phyloP scores from a whole-genome alignment of 2,329 filamentous ascomycete species.

The Diplocarpon rosae region DNA sequence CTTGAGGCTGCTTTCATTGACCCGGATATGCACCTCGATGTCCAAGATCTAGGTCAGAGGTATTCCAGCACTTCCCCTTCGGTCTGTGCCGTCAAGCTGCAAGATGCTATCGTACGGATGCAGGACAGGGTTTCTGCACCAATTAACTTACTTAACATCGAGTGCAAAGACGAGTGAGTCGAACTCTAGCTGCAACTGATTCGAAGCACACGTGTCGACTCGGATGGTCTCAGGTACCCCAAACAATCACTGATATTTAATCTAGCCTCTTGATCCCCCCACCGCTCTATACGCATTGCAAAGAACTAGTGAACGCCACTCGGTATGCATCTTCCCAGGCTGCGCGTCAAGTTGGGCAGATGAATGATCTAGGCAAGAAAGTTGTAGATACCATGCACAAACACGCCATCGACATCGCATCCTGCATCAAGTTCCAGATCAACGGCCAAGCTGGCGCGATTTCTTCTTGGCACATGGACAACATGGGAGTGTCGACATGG shows the following conservation, averaged over 20 bases:
- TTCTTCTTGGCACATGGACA: constrained; percentile 11
- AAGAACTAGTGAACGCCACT: constrained; percentile 3
- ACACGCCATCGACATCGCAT: constrained; percentile 7
- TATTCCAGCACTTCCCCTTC: constrained; percentile 1
- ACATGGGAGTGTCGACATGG: constrained; percentile 10
- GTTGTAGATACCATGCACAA: constrained; percentile 6
- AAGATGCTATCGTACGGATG: constrained; percentile 3
- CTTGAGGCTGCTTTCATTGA: constrained; percentile 4
- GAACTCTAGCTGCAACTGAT: no score
- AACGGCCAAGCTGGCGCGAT: constrained; percentile 10
- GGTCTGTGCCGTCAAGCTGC: neutral
- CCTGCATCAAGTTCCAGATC: constrained; percentile 12
- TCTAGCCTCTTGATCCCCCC: constrained; percentile 2
- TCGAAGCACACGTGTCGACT: neutral
- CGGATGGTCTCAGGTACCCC: neutral
- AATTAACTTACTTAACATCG: constrained; percentile 3
- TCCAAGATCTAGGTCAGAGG: constrained; percentile 2
- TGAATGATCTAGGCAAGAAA: constrained; percentile 7
- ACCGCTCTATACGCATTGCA: constrained; percentile 2
- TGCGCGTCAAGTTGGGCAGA: neutral
- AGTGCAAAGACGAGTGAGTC: constrained; percentile 4
- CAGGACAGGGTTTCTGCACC: neutral
- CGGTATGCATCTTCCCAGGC: constrained; percentile 4
- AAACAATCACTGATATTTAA: neutral
- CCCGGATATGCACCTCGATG: constrained; percentile 4